Evolutionary conservation across 2,329 filamentous ascomycete species (phyloP).

Genomic region (Venturia oleaginea): DNA sequence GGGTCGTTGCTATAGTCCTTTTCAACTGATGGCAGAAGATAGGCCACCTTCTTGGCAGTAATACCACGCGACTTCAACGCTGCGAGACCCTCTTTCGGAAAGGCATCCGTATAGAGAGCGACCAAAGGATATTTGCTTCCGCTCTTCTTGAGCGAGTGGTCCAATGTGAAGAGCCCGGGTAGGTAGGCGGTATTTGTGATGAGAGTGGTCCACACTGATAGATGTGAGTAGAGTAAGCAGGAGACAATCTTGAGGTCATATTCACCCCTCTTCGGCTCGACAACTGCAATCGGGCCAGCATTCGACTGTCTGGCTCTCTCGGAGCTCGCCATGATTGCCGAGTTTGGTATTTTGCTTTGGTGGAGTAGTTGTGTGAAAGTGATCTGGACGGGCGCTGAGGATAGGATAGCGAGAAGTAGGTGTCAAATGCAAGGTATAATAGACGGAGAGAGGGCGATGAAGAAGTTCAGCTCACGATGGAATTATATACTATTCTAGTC

Average conservation of each 20-base stretch:
- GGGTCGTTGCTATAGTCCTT: slow-evolving; percentile 68
- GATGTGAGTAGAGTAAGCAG: not conserved
- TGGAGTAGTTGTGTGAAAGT: too few species aligned
- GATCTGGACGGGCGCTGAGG: too few species aligned
- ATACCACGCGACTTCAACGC: slow-evolving; percentile 64
- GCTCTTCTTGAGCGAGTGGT: slow-evolving; percentile 61
- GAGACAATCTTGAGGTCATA: not conserved
- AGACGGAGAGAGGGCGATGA: too few species aligned
- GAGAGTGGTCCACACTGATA: slow-evolving; percentile 72
- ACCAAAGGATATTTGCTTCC: slow-evolving; percentile 67
- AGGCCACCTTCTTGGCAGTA: slow-evolving; percentile 58
- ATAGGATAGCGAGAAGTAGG: too few species aligned
- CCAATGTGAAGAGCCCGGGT: slow-evolving; percentile 70
- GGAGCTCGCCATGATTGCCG: not conserved
- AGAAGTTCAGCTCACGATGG: not conserved
- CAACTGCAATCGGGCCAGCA: slow-evolving; percentile 20
- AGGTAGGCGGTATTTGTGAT: slow-evolving; percentile 81
- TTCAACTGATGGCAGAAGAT: slow-evolving; percentile 56
- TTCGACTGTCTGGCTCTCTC: slow-evolving; percentile 10
- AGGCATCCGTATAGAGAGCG: slow-evolving; percentile 71
- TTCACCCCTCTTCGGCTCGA: slow-evolving; percentile 30
- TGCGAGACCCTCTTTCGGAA: slow-evolving; percentile 57
- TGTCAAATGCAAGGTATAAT: too few species aligned
- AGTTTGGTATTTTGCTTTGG: not conserved
- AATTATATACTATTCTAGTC: not conserved